Conservation (phyloP, 768 basidiomycete genomes). For the Fomitopsis serialis region DNA sequence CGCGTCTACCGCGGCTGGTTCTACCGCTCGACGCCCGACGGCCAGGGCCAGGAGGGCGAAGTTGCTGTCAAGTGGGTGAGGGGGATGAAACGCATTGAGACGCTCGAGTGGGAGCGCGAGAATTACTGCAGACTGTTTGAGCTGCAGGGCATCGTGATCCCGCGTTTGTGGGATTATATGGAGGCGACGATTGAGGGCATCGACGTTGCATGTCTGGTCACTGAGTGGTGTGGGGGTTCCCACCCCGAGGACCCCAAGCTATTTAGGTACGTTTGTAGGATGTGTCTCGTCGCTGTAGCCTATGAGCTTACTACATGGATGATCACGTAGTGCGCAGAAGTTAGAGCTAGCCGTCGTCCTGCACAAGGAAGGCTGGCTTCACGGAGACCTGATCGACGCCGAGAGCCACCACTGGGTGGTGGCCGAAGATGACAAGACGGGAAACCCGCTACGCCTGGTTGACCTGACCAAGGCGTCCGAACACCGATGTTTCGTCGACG, state of each 20-base stretch:
- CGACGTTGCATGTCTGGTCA: neutral
- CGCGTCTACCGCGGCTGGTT: conserved; percentile 1
- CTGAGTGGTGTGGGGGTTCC: neutral
- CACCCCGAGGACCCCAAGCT: neutral
- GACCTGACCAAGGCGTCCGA: neutral
- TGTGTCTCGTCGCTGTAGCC: neutral
- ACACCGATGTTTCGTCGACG: neutral
- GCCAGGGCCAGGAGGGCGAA: neutral
- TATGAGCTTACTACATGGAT: neutral
- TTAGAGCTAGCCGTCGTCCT: neutral
- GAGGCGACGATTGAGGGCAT: neutral
- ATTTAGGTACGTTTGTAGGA: neutral
- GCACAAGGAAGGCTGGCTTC: neutral
- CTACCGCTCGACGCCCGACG: neutral
- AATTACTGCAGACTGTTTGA: neutral
- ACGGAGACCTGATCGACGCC: neutral
- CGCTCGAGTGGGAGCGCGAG: neutral
- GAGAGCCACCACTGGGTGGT: neutral
- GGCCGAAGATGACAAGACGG: neutral
- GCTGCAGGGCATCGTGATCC: neutral
- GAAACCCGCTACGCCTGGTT: neutral
- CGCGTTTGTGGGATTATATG: neutral
- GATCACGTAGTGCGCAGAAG: neutral
- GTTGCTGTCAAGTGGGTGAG: conserved; percentile 3
- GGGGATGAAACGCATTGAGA: neutral